Evolutionary conservation across 352 stramenopile species (phyloP), one percentile per base, ranked within the genome.

Genomic region (Aphanomyces invadans): DNA sequence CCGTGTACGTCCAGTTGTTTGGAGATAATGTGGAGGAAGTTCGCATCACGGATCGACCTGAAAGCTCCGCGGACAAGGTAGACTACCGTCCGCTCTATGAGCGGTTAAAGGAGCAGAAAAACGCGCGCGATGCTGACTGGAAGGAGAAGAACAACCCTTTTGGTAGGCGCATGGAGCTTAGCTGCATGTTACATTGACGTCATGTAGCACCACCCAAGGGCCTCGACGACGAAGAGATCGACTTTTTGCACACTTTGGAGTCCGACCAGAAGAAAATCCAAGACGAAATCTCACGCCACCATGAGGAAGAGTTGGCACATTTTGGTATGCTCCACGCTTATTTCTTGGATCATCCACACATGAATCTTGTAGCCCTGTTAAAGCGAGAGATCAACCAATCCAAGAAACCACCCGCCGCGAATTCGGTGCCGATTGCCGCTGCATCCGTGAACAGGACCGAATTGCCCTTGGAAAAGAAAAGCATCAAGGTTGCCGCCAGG

Each of bases 121-220:
- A 92, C 29, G 63, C 87, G 61, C 90, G 92, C 25, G 83, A 95
- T 48, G 82, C 77, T 32, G 86, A 92, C n/a, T 95, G 86, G 86
- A 90, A 90, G 67, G 80, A 92, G 66, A 92, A 95, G 72, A 85
- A 95, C 70, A 95, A 95, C 49, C 83, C 86, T 21, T 95, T 92
- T 63, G 86, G 86, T 92, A 52, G 2, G 65, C 21, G 3, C n/a
- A 57, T 57, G 0, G n/a, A 54, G 4, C 4, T 60, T 39, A 28
- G 23, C 59, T 5, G 2, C 5, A 23, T 23, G 4, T 68, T 12
- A 19, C 32, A 15, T 59, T 29, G n/a, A 33, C 28, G 21, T 42
- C 46, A 1, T 38, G 11, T 44, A 95, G 86, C 86, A 21, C 83
- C 86, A 5, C 86, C 86, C 0, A 95, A 95, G 61, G 86, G 79